Percentiles rank a stretch among this genome's conserved stretches.
These are phyloP conservation scores for Caryopteris hybrid DNA, from an alignment of 305 asterid genomes.

Conservation along the genomic window DNA sequence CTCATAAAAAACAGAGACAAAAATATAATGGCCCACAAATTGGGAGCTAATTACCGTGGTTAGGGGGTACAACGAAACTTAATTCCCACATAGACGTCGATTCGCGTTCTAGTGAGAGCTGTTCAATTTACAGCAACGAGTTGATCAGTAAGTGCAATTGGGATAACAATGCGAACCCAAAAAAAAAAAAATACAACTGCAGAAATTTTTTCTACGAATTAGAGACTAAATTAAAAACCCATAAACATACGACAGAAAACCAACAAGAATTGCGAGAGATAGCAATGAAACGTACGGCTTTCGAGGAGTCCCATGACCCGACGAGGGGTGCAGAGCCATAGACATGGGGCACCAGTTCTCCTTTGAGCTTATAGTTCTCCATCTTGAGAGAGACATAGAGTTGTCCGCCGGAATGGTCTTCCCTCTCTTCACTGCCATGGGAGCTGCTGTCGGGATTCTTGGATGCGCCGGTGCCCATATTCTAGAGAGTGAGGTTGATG, in stretches of 20 bases:
- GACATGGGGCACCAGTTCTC: slow-evolving; percentile 81
- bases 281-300: slow-evolving; percentile 48
- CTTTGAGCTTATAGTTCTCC: slow-evolving; percentile 64
- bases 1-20: neutral
- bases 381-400: slow-evolving; percentile 85
- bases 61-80: slow-evolving; percentile 90
- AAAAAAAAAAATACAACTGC: neutral
- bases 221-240: neutral
- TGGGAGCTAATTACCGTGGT: slow-evolving; percentile 63
- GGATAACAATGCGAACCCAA: slow-evolving; percentile 10
- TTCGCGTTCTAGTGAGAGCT: slow-evolving; percentile 93
- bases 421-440: slow-evolving; percentile 55
- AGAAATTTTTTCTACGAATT: neutral
- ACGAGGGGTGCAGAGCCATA: slow-evolving; percentile 89
- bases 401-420: slow-evolving; percentile 74
- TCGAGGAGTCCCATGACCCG: slow-evolving; percentile 90
- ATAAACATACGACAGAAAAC: neutral
- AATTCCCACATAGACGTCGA: slow-evolving; percentile 92
- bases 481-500: neutral
- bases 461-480: slow-evolving; percentile 71
- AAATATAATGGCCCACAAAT: slow-evolving; percentile 2
- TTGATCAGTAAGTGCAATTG: neutral
- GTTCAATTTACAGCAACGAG: slow-evolving; percentile 14
- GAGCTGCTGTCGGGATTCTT: slow-evolving; percentile 53
- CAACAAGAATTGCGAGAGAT: neutral